A percentile compares a stretch with the other conserved stretches of the same genome.
Evolutionary conservation across 169 alveolate species (phyloP).

Genomic region (Sarcocystis neurona): DNA sequence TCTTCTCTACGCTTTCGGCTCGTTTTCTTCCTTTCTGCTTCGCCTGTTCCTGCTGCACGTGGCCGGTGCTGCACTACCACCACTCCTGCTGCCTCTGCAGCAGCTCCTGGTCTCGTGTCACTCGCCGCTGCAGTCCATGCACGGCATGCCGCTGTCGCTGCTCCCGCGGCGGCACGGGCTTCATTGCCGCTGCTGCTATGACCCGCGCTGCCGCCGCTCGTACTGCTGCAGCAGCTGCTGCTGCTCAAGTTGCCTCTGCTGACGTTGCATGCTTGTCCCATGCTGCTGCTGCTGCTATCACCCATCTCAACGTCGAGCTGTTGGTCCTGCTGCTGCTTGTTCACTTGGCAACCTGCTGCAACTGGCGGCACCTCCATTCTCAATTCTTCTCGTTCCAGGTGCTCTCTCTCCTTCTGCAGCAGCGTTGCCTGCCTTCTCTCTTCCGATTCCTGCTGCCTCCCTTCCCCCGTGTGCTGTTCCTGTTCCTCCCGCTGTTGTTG

Average conservation of each 20-base stretch:
- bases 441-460: neutral
- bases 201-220: neutral
- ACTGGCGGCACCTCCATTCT: neutral
- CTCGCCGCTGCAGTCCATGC: neutral
- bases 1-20: too few species aligned
- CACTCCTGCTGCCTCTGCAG: neutral
- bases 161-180: constrained; percentile 2
- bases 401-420: constrained; percentile 6
- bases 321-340: neutral
- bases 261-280: neutral
- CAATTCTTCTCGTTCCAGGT: neutral
- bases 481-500: neutral
- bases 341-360: neutral
- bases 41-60: neutral
- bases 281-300: neutral
- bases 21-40: too few species aligned
- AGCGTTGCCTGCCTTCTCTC: neutral
- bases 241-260: neutral
- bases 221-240: neutral
- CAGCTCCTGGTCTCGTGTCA: neutral
- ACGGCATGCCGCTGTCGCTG: constrained; percentile 9
- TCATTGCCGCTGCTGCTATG: constrained; percentile 7
- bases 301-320: neutral
- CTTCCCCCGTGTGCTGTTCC: constrained; percentile 7
- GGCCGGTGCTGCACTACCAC: neutral